Evolutionary conservation across 2,329 filamentous ascomycete species (phyloP).

Genomic region (Elsinoe batatas): DNA sequence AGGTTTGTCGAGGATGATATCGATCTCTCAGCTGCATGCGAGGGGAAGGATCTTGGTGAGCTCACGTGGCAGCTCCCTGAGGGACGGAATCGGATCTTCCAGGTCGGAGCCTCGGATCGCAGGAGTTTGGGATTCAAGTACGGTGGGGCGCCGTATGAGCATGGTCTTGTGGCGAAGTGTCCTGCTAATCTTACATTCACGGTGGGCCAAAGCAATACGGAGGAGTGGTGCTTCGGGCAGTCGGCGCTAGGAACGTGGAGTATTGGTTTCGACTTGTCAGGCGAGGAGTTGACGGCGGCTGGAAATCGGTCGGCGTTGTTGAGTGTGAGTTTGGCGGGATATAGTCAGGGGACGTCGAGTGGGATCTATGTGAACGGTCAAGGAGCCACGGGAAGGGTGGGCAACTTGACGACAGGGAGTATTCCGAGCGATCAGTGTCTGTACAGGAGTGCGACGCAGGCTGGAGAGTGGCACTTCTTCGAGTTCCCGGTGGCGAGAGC

Average conservation of each 20-base stretch:
- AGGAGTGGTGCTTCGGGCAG: conserved; percentile 14
- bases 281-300: neutral
- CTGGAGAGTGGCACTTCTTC: conserved; percentile 40
- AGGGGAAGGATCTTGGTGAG: neutral
- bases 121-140: conserved; percentile 8
- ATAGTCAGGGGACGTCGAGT: conserved; percentile 33
- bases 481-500: conserved; percentile 30
- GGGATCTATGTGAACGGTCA: conserved; percentile 34
- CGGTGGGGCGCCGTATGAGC: conserved; percentile 7
- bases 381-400: conserved; percentile 21
- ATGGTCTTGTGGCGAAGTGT: conserved; percentile 10
- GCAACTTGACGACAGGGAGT: conserved; percentile 32
- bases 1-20: conserved; percentile 11
- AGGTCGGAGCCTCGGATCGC: conserved; percentile 13
- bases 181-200: conserved; percentile 14
- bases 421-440: conserved; percentile 37
- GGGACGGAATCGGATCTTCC: conserved; percentile 4
- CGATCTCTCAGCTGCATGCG: neutral
- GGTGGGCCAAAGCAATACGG: neutral
- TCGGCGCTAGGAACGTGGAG: conserved; percentile 8
- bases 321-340: conserved; percentile 37
- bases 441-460: conserved; percentile 39
- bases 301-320: conserved; percentile 25
- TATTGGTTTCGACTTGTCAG: neutral
- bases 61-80: neutral